These are phyloP conservation scores for Pseudozyma pruni DNA, from an alignment of 1,284 basidiomycete genomes.

Conservation along the genomic window DNA sequence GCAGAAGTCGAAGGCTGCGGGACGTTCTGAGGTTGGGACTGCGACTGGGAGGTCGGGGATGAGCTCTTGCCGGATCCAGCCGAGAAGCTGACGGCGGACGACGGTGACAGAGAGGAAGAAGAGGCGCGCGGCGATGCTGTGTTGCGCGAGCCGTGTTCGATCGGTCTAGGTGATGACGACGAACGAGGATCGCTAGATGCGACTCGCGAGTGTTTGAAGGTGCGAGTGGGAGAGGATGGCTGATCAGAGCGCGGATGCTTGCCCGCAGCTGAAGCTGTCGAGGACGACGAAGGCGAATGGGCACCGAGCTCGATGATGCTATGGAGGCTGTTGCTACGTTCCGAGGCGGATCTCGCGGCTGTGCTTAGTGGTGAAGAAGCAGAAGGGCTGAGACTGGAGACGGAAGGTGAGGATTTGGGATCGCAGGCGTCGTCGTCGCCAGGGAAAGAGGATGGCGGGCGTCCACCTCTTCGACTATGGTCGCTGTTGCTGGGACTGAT, in stretches of 20 bases:
- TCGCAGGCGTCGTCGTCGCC: slow-evolving; percentile 41
- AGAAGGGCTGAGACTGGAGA: slow-evolving; percentile 25
- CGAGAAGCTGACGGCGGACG: slow-evolving; percentile 12
- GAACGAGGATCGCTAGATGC: slow-evolving; percentile 13
- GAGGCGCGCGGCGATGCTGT: slow-evolving; percentile 5
- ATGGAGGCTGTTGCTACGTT: slow-evolving; percentile 27
- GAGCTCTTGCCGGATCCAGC: slow-evolving; percentile 10
- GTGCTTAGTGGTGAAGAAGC: slow-evolving; percentile 31
- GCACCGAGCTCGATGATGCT: slow-evolving; percentile 30
- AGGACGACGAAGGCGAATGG: slow-evolving; percentile 15
- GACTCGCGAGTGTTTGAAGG: slow-evolving; percentile 31
- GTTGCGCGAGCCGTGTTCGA: background rate
- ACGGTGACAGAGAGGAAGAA: slow-evolving; percentile 7
- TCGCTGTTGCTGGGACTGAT: slow-evolving; percentile 23
- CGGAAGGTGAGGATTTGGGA: slow-evolving; percentile 43
- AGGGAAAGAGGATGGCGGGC: slow-evolving; percentile 14
- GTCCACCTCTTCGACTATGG: slow-evolving; percentile 3
- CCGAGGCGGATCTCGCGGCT: slow-evolving; percentile 21
- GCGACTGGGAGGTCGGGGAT: slow-evolving; percentile 11
- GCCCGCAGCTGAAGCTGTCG: slow-evolving; percentile 13
- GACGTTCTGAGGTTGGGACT: slow-evolving; percentile 12
- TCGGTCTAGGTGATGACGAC: background rate
- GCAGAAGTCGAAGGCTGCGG: slow-evolving; percentile 18
- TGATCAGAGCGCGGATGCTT: slow-evolving; percentile 41
- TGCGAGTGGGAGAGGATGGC: slow-evolving; percentile 32